These are phyloP conservation scores for Corylus americana DNA, from an alignment of 306 rosid genomes.

Conservation along the genomic window DNA sequence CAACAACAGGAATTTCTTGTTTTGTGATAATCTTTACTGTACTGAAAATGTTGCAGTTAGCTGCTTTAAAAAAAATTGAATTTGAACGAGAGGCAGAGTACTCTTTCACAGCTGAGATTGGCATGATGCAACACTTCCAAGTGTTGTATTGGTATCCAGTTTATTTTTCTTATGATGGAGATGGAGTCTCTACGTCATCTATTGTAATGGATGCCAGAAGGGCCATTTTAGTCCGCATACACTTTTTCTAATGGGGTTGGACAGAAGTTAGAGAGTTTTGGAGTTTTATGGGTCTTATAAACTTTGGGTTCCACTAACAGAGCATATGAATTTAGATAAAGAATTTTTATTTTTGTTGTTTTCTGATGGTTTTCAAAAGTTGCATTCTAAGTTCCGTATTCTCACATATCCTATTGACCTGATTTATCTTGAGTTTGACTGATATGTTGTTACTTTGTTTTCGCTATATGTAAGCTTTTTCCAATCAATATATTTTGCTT, in stretches of 20 bases:
- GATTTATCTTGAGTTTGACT: background rate
- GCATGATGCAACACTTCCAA: background rate
- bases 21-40: constrained; percentile 14
- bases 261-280: background rate
- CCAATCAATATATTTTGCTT: constrained; percentile 4
- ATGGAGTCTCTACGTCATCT: background rate
- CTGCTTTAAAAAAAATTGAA: constrained; percentile 66
- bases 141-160: background rate
- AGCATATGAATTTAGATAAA: background rate
- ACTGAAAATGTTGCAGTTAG: constrained; percentile 48
- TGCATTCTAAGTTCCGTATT: background rate
- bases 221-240: background rate
- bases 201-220: background rate
- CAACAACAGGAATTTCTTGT: constrained; percentile 24
- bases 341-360: background rate
- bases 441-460: background rate
- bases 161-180: background rate
- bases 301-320: background rate
- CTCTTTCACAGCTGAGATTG: constrained; percentile 35
- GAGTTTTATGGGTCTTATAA: background rate
- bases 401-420: background rate
- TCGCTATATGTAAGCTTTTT: background rate
- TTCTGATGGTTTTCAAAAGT: background rate
- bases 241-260: background rate
- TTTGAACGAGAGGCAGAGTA: constrained; percentile 82